Conservation (phyloP, 1,284 basidiomycete genomes). For the Spongiforma sp. region DNA sequence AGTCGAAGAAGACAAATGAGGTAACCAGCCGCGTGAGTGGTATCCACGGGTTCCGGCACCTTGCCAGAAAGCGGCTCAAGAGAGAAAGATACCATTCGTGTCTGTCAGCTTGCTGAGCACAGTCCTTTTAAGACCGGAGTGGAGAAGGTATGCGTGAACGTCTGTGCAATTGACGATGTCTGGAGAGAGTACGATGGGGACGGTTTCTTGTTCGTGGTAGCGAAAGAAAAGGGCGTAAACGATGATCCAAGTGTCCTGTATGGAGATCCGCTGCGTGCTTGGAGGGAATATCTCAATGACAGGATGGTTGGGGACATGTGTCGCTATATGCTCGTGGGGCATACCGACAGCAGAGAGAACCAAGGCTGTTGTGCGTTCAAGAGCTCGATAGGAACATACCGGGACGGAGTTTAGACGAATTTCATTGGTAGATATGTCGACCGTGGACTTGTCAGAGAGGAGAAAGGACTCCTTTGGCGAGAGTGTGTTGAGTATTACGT, state of each 20-base stretch:
- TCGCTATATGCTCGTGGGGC: conserved; percentile 31
- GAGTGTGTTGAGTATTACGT: conserved; percentile 19
- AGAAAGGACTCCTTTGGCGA: conserved; percentile 11
- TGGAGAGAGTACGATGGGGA: conserved; percentile 35
- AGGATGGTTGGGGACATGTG: conserved; percentile 38
- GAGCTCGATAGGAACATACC: conserved; percentile 16
- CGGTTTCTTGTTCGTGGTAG: conserved; percentile 34
- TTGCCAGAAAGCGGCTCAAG: conserved; percentile 57
- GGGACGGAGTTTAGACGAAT: conserved; percentile 17
- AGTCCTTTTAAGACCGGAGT: conserved; percentile 31
- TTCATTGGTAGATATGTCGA: background rate
- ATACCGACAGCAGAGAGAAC: conserved; percentile 40
- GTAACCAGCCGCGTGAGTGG: conserved; percentile 48
- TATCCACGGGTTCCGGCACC: conserved; percentile 51
- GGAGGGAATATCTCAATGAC: conserved; percentile 32
- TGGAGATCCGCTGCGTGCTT: conserved; percentile 10
- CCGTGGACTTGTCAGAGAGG: conserved; percentile 24
- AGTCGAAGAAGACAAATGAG: conserved; percentile 33
- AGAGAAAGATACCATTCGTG: conserved; percentile 44
- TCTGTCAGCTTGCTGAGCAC: conserved; percentile 5
- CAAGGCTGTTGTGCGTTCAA: conserved; percentile 19
- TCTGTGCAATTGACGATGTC: conserved; percentile 15
- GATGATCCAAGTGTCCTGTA: conserved; percentile 37
- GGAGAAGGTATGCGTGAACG: conserved; percentile 30
- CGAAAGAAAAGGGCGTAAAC: conserved; percentile 38